Evolutionary conservation across 2,329 filamentous ascomycete genomes (phyloP), one percentile per base, ranked within the genome.

Genomic region (Alternaria metachromatica): DNA sequence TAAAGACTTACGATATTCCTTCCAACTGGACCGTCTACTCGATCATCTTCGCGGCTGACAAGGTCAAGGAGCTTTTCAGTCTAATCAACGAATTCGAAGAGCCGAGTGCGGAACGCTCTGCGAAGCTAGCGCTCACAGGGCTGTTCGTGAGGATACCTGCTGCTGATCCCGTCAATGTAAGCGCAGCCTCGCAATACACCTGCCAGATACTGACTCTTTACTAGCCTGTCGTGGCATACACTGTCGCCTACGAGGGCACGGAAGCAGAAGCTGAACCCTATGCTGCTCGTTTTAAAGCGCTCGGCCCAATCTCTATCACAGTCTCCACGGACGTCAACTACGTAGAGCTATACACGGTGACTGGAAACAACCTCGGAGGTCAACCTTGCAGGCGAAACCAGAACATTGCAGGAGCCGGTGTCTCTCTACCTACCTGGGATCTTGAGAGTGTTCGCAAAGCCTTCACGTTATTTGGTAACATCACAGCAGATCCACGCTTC

Each of bases 1-100:
- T 81, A 21, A 81, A 80, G 15, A 49, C 41, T 20, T 55, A 56
- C 54, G 65, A 54, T 6, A 59, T 58, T 13, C 63, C 43, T 58
- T 69, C 25, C 64, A 66, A 68, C 33, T 60, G 33, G 72, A 67
- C 33, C 10, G 60, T 65, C 10, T 63, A 67, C 15, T 46, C 51
- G 0, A 26, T 76, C 15, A 45, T 67, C 10, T 77, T 64, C 44
- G 20, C 60, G 0, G 21, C 58, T 1, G 69, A 74, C 11, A 71
- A 76, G 20, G 2, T 82, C 9, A 75, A 78, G 54, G 41, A 72
- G 8, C 66, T 82, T 13, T 72, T 78, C 6, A 68, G 74, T 20
- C 68, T 78, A 1, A 72, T 82, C 25, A 68, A 82, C 54, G 50
- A 62, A 12, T 41, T 68, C 10, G 66, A 70, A 44, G 28, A 57